A percentile compares a stretch with the other conserved stretches of the same genome.
phyloP scores from a whole-genome alignment of 495 filamentous ascomycete genomes.

The Clohesyomyces aquaticus region DNA sequence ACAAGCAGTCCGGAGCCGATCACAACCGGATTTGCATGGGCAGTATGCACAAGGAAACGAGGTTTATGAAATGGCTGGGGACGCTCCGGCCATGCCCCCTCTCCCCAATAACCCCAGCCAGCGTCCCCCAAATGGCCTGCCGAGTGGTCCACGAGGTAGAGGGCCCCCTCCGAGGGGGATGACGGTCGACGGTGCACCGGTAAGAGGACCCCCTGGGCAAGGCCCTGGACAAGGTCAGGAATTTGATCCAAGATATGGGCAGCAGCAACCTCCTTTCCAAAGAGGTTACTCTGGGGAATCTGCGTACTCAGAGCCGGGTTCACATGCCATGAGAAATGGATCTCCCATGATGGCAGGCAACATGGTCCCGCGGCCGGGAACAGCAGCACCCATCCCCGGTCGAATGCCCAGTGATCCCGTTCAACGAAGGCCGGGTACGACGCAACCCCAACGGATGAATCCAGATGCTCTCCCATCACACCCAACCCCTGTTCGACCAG shows the following conservation, averaged over 20 bases:
- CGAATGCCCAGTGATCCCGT: slow-evolving; percentile 32
- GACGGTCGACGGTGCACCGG: slow-evolving; percentile 11
- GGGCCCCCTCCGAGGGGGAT: slow-evolving; percentile 32
- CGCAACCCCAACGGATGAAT: slow-evolving; percentile 49
- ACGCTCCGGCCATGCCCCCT: slow-evolving; percentile 53
- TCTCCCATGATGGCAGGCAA: slow-evolving; percentile 31
- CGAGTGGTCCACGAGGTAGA: slow-evolving; percentile 41
- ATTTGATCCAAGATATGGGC: slow-evolving; percentile 23
- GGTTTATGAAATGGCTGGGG: slow-evolving; percentile 71
- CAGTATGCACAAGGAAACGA: slow-evolving; percentile 46
- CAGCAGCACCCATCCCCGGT: slow-evolving; percentile 26
- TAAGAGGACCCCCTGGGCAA: slow-evolving; percentile 31
- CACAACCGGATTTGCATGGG: slow-evolving; percentile 67
- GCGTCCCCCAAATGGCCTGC: slow-evolving; percentile 38
- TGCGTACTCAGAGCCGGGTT: slow-evolving; percentile 41
- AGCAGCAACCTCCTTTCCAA: slow-evolving; percentile 31
- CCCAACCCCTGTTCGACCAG: slow-evolving; percentile 78
- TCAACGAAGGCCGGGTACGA: slow-evolving; percentile 35
- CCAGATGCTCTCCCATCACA: slow-evolving; percentile 75
- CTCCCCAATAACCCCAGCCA: slow-evolving; percentile 49
- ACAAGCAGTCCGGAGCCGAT: slow-evolving; percentile 58
- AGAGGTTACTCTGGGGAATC: slow-evolving; percentile 38
- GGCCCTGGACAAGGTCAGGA: slow-evolving; percentile 23
- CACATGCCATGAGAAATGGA: slow-evolving; percentile 28
- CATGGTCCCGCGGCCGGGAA: slow-evolving; percentile 24